These are phyloP conservation scores for Periconia macrospinosa DNA, from an alignment of 2,329 filamentous ascomycete genomes.

Conservation along the genomic window DNA sequence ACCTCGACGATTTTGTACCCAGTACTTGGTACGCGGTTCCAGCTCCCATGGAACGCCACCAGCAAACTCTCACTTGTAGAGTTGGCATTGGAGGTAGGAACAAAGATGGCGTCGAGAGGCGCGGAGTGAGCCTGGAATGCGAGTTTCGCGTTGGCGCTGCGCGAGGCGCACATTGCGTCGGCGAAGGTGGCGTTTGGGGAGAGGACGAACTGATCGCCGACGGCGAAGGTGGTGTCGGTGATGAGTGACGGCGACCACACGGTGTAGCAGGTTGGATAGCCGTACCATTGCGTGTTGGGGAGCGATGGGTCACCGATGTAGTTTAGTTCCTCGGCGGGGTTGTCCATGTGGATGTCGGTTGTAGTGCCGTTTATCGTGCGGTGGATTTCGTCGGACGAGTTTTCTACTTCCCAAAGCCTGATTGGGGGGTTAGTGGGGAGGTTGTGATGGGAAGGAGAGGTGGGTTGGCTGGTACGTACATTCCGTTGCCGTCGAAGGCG, in stretches of 20 bases:
- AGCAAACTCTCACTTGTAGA: slow-evolving; percentile 20
- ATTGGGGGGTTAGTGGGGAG: slow-evolving; percentile 22
- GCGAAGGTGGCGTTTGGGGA: slow-evolving; percentile 31
- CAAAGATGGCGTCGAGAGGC: slow-evolving; percentile 31
- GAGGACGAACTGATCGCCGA: slow-evolving; percentile 34
- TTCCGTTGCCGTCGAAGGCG: slow-evolving; percentile 59
- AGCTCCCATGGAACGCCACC: slow-evolving; percentile 33
- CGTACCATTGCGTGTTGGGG: slow-evolving; percentile 59
- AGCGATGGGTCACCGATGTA: slow-evolving; percentile 59
- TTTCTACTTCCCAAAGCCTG: slow-evolving; percentile 61
- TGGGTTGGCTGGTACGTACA: slow-evolving; percentile 9
- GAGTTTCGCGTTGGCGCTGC: slow-evolving; percentile 20
- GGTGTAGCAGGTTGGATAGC: slow-evolving; percentile 70
- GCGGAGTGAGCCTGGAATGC: slow-evolving; percentile 28
- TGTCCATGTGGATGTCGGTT: slow-evolving; percentile 64
- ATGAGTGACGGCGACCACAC: slow-evolving; percentile 52
- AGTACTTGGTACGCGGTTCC: slow-evolving; percentile 23
- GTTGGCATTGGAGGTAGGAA: slow-evolving; percentile 21
- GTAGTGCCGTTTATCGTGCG: slow-evolving; percentile 53
- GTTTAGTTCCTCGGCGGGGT: slow-evolving; percentile 75
- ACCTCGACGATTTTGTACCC: slow-evolving; percentile 31
- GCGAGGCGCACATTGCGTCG: slow-evolving; percentile 25
- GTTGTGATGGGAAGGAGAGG: background rate
- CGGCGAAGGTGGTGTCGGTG: slow-evolving; percentile 21
- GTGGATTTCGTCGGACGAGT: slow-evolving; percentile 64